Base-by-base conservation (phyloP, 495 filamentous ascomycete genomes). In the Peziza echinospora region DNA sequence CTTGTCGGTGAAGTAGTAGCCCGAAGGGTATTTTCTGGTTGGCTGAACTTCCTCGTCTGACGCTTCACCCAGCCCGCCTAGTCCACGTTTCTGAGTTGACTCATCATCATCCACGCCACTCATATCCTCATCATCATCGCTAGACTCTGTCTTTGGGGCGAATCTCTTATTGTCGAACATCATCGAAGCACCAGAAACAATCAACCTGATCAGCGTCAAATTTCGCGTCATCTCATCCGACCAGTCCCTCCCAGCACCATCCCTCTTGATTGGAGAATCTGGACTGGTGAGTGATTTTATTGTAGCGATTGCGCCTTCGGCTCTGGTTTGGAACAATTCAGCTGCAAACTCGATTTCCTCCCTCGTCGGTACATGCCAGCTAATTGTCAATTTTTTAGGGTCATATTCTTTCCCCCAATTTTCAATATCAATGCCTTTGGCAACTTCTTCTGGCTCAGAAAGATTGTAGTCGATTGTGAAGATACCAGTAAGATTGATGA, bases 181-280 rank as follows among this genome's bases (percentile, higher is more conserved):
- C 1, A 81, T 73, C 7, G 86, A 82, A 8, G 93, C 72, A 30
- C 89, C 89, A 10, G 85, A 91, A 44, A 93, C 69, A 23, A 91
- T 69, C 26, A 99, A 70, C 47, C 86, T 71, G 16, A 96, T 65
- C 42, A 93, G 78, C 2, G 84, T 78, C 41, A 99, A 62, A 60
- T 91, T 91, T 47, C 89, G 67, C 3, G 84, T 82, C 24, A 94
- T 77, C 62, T 96, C 91, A 62, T 99, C 89, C 0, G 86, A 93
- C 89, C 89, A 99, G 53, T 91, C 86, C 62, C 96, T 96, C 45
- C 87, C 89, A 57, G 81, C 91, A 39, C 89, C 89, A 53, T 91
- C 84, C 39, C 87, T 72, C 61, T 86, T 94, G 24, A 93, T 76
- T n/a, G 71, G 77, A 4, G 86, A 83, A 24, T 75, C 73, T 26